Evolutionary conservation across 129 eudicot species (phyloP).

Genomic region (Lonicera japonica): DNA sequence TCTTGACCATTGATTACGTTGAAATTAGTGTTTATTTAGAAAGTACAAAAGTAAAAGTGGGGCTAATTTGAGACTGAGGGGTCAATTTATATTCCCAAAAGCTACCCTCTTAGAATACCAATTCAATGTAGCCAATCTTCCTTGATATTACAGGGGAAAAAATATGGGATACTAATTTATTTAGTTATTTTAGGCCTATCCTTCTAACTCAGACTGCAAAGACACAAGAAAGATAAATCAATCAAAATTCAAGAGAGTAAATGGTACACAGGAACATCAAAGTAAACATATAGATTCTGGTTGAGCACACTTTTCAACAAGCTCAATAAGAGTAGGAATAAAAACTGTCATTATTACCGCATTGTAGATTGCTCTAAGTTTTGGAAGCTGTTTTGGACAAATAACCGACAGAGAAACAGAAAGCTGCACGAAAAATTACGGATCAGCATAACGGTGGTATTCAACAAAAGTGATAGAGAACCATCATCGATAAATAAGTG

Average conservation of each 20-base stretch:
- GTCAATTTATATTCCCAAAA: no score
- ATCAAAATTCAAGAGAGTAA: not conserved
- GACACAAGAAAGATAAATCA: not conserved
- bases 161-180: no score
- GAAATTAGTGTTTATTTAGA: no score
- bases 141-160: no score
- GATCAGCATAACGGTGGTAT: conserved; percentile 10
- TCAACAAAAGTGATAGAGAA: conserved; percentile 7
- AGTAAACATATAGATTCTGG: not conserved
- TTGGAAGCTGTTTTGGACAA: conserved; percentile 87
- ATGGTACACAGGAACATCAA: not conserved
- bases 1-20: no score
- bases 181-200: no score
- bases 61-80: no score
- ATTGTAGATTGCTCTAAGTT: conserved; percentile 68
- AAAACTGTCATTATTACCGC: conserved; percentile 52
- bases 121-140: no score
- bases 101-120: no score
- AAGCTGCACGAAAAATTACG: conserved; percentile 44
- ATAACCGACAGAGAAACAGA: conserved; percentile 80
- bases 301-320: conserved; percentile 9
- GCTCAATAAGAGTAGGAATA: conserved; percentile 1
- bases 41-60: no score
- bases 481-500: not conserved
- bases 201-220: not conserved